Percentiles rank a stretch among this genome's conserved stretches.
Evolutionary conservation across 139 green algal genomes (phyloP).

Genomic region (Desmodesmus armatus): DNA sequence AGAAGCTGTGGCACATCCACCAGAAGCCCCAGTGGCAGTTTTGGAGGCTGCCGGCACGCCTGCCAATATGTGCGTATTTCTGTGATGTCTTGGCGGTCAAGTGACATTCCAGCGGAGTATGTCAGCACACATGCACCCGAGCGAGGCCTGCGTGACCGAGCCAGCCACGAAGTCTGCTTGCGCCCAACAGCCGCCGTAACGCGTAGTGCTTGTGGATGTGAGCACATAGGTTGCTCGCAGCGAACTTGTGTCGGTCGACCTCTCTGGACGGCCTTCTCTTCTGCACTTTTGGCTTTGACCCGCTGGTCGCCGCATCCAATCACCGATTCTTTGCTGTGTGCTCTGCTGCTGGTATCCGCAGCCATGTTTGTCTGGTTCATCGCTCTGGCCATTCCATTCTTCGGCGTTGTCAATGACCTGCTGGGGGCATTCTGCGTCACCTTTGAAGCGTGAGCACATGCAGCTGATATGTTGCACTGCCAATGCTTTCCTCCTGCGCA

Average conservation of each 20-base stretch:
- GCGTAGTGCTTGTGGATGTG: too few species aligned
- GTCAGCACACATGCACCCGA: background rate
- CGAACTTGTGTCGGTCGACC: too few species aligned
- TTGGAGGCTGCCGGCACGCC: background rate
- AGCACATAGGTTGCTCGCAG: too few species aligned
- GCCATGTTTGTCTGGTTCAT: slow-evolving; percentile 41
- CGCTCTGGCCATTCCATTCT: slow-evolving; percentile 33
- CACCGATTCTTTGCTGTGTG: too few species aligned
- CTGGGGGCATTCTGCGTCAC: slow-evolving; percentile 33
- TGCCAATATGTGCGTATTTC: slow-evolving; percentile 17
- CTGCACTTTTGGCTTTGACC: too few species aligned
- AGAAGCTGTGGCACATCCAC: slow-evolving; percentile 28
- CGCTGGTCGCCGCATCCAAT: too few species aligned
- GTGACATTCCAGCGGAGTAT: background rate
- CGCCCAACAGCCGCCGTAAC: too few species aligned
- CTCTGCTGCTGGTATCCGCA: too few species aligned
- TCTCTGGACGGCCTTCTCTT: too few species aligned
- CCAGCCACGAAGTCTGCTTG: background rate
- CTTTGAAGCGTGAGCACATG: slow-evolving; percentile 21
- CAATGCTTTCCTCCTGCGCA: too few species aligned
- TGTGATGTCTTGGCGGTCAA: background rate
- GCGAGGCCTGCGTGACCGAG: background rate
- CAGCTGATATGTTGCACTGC: background rate
- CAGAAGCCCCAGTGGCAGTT: slow-evolving; percentile 1
- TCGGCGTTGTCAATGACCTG: slow-evolving; percentile 40